Evolutionary conservation across 192 early-diverging fungal genomes (phyloP).

Genomic region (Obelidium mucronatum): DNA sequence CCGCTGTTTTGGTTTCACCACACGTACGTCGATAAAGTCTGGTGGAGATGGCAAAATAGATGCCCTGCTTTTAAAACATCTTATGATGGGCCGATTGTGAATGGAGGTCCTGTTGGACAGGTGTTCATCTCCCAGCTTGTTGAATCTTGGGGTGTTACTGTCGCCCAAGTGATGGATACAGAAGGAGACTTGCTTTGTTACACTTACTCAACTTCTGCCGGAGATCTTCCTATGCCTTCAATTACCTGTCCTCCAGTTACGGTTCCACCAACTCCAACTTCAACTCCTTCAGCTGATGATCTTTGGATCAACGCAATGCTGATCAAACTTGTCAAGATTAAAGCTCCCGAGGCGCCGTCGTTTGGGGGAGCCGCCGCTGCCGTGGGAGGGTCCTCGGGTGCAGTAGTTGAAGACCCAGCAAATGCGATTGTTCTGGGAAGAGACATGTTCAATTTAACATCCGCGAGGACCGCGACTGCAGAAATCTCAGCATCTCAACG

Average conservation of each 20-base stretch:
- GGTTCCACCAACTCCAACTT: not conserved
- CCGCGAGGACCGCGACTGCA: no score
- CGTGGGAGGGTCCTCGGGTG: no score
- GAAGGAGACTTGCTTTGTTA: constrained; percentile 24
- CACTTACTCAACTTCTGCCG: constrained; percentile 10
- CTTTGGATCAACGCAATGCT: constrained; percentile 15
- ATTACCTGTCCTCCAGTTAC: constrained; percentile 10
- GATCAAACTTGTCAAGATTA: not conserved
- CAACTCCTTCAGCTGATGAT: not conserved
- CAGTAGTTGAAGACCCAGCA: no score
- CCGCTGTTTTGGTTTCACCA: constrained; percentile 20
- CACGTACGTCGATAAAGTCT: not conserved
- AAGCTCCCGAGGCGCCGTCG: no score
- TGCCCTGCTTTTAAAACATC: constrained; percentile 8
- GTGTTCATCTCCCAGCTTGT: not conserved
- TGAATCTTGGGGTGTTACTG: constrained; percentile 17
- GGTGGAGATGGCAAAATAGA: constrained; percentile 29
- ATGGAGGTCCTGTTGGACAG: constrained; percentile 17
- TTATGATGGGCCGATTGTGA: constrained; percentile 15
- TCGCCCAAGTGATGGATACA: constrained; percentile 23
- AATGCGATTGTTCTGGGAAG: no score
- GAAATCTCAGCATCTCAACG: no score
- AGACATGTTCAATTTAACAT: no score
- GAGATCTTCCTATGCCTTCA: constrained; percentile 12
- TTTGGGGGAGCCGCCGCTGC: no score